Evolutionary conservation across 2,329 filamentous ascomycete species (phyloP).

Genomic region (Beauveria brongniartii): DNA sequence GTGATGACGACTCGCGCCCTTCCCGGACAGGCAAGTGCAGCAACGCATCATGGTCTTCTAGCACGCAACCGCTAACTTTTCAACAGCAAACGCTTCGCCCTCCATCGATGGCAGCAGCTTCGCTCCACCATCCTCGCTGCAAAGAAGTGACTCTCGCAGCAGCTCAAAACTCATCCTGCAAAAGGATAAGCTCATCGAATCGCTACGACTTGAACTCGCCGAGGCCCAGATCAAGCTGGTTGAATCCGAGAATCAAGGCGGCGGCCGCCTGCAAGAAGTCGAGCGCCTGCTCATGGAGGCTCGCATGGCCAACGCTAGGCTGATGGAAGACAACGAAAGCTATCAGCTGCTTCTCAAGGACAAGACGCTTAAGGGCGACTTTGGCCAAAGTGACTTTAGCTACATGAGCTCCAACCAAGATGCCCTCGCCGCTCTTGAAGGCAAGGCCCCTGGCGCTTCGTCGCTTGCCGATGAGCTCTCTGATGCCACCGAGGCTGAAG

Average conservation of each 20-base stretch:
- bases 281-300: constrained; percentile 85
- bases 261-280: constrained; percentile 79
- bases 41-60: not conserved
- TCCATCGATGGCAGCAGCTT: constrained; percentile 71
- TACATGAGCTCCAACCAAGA: constrained; percentile 59
- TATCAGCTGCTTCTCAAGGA: constrained; percentile 93
- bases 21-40: constrained; percentile 9
- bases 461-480: constrained; percentile 86
- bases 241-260: constrained; percentile 87
- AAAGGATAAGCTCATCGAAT: constrained; percentile 95
- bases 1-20: constrained; percentile 36
- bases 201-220: constrained; percentile 80
- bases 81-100: constrained; percentile 49
- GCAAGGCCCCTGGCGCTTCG: constrained; percentile 38
- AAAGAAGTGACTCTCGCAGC: constrained; percentile 81
- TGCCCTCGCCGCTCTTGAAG: constrained; percentile 56
- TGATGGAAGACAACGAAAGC: constrained; percentile 98
- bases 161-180: constrained; percentile 86
- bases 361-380: constrained; percentile 91
- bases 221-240: constrained; percentile 94
- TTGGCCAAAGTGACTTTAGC: constrained; percentile 74
- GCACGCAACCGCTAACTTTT: not conserved
- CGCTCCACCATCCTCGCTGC: constrained; percentile 74
- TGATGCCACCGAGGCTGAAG: constrained; percentile 53
- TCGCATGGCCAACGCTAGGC: constrained; percentile 86